Evolutionary conservation across 345 rosid species (phyloP).

Genomic region (Eucalyptus sideroxylon): DNA sequence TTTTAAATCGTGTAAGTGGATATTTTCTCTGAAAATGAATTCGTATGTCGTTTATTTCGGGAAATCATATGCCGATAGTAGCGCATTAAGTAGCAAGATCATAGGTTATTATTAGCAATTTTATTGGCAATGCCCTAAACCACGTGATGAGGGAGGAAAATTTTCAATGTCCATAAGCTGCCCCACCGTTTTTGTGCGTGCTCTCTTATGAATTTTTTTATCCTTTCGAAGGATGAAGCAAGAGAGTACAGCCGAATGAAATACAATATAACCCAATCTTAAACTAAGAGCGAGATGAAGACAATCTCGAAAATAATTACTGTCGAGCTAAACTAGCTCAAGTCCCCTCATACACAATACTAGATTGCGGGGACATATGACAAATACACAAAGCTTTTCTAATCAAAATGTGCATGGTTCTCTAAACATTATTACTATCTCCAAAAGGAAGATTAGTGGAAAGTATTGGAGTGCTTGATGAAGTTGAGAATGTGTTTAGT

Average conservation of each 20-base stretch:
- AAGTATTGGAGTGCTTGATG: neutral
- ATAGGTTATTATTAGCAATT: neutral
- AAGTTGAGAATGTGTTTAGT: neutral
- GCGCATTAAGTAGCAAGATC: neutral
- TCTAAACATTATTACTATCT: neutral
- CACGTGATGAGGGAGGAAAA: neutral
- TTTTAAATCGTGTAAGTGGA: neutral
- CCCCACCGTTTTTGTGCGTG: neutral
- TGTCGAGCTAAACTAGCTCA: neutral
- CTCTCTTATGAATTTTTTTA: neutral
- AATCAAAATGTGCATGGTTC: neutral
- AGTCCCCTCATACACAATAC: neutral
- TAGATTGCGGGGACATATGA: neutral
- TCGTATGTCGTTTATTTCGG: neutral
- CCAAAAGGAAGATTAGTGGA: neutral
- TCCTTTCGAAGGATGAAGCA: neutral
- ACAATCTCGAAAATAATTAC: neutral
- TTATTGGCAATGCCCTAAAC: neutral
- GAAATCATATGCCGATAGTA: neutral
- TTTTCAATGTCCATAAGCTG: neutral
- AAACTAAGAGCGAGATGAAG: neutral
- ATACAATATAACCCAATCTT: neutral
- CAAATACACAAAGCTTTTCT: neutral
- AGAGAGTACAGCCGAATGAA: neutral
- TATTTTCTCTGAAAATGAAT: neutral